Conservation (phyloP, 331 rosid species). For the Telfairia occidentalis region DNA sequence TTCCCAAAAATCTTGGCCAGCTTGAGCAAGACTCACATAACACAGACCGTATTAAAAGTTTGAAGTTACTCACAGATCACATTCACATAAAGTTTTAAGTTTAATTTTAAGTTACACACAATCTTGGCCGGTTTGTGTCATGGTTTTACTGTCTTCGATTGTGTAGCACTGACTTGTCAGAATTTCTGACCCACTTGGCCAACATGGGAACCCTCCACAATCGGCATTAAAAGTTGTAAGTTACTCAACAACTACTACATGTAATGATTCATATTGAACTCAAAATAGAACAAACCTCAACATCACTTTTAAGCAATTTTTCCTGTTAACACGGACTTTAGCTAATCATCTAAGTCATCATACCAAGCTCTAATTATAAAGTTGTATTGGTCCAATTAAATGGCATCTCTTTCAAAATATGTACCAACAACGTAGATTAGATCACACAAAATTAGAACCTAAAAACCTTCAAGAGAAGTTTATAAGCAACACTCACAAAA, state of each 20-base stretch:
- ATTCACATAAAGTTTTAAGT: too few relatives aligned
- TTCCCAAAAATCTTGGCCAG: neutral
- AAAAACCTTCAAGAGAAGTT: constrained; percentile 9
- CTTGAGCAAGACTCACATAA: too few relatives aligned
- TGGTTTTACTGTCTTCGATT: neutral
- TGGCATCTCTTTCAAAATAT: neutral
- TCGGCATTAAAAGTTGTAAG: neutral
- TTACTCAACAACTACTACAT: neutral
- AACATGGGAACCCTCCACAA: neutral
- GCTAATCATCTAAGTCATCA: neutral
- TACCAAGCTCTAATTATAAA: neutral
- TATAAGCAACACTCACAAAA: constrained; percentile 47
- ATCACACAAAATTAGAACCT: neutral
- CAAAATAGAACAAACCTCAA: neutral
- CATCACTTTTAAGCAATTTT: neutral
- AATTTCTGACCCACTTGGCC: neutral
- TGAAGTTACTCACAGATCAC: too few relatives aligned
- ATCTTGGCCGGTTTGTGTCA: neutral
- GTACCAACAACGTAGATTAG: neutral
- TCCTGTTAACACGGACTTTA: neutral
- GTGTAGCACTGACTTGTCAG: neutral
- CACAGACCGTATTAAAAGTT: too few relatives aligned
- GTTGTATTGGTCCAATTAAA: neutral
- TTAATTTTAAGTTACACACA: too few relatives aligned
- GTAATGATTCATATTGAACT: neutral